Conservation (phyloP, 2,329 filamentous ascomycete species). For the Cyphellophora attinorum region DNA sequence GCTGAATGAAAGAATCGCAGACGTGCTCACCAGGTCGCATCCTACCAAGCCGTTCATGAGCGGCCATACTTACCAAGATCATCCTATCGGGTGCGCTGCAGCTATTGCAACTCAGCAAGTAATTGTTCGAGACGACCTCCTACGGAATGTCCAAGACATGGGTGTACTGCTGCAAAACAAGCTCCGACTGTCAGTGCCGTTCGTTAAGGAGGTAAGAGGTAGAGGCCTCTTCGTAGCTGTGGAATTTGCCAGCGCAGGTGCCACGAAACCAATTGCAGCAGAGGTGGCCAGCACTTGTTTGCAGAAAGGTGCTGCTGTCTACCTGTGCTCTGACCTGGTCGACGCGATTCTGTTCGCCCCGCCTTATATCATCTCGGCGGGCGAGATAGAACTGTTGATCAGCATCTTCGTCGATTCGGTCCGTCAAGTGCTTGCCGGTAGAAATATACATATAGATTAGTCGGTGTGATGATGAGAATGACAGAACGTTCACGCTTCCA, state of each 20-base stretch:
- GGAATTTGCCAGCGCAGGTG: conserved; percentile 48
- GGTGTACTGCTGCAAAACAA: conserved; percentile 25
- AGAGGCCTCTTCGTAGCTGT: conserved; percentile 49
- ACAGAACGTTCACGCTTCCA: no score
- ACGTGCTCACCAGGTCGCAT: conserved; percentile 38
- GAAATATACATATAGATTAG: background rate
- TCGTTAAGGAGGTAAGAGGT: conserved; percentile 49
- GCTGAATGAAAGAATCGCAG: conserved; percentile 37
- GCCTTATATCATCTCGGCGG: conserved; percentile 39
- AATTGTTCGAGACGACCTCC: conserved; percentile 37
- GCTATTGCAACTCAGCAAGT: conserved; percentile 40
- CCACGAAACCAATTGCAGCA: conserved; percentile 45
- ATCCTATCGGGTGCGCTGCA: conserved; percentile 48
- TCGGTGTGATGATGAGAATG: no score
- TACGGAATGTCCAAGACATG: conserved; percentile 30
- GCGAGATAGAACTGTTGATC: conserved; percentile 39
- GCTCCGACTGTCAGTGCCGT: conserved; percentile 33
- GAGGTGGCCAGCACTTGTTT: conserved; percentile 42
- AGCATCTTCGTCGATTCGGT: conserved; percentile 24
- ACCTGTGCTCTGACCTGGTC: conserved; percentile 40
- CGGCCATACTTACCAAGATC: conserved; percentile 50
- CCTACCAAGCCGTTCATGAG: conserved; percentile 43
- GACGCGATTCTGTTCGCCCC: conserved; percentile 45
- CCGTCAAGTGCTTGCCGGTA: background rate
- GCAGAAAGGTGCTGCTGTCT: conserved; percentile 32